Evolutionary conservation across 2,329 filamentous ascomycete genomes (phyloP).

Genomic region (Beauveria medogensis): DNA sequence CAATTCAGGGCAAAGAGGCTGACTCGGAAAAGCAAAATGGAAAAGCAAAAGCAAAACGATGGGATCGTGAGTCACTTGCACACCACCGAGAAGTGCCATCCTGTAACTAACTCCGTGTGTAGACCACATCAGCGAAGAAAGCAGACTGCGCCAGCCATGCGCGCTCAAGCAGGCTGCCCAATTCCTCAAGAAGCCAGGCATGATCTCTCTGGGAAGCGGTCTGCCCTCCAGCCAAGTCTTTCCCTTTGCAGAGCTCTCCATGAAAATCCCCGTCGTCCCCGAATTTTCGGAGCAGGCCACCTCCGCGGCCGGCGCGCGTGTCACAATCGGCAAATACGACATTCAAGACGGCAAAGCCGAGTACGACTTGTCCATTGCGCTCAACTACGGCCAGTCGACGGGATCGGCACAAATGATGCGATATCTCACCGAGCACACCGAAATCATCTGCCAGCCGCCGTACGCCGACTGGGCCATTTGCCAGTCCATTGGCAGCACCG

Average conservation of each 20-base stretch:
- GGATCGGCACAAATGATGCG: conserved; percentile 82
- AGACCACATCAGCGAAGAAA: conserved; percentile 57
- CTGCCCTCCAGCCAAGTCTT: conserved; percentile 85
- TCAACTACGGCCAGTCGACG: conserved; percentile 88
- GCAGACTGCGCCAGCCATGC: conserved; percentile 51
- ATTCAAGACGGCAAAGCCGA: conserved; percentile 46
- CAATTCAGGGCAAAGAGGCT: background rate
- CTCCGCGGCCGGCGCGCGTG: conserved; percentile 46
- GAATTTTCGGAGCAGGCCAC: conserved; percentile 65
- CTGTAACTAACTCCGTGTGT: background rate
- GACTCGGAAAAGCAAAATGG: conserved; percentile 24
- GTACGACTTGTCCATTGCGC: conserved; percentile 74
- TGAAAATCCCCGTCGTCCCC: conserved; percentile 64
- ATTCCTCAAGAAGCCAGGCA: conserved; percentile 68
- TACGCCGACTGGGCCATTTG: conserved; percentile 87
- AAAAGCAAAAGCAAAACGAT: conserved; percentile 73
- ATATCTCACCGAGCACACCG: conserved; percentile 90
- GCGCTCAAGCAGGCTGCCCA: conserved; percentile 78
- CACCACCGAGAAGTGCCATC: background rate
- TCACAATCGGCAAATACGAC: conserved; percentile 79
- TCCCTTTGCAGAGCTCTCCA: conserved; percentile 70
- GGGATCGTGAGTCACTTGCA: conserved; percentile 59
- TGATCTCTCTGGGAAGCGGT: conserved; percentile 90
- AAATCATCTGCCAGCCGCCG: conserved; percentile 77
- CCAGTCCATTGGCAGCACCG: conserved; percentile 80